Conservation (phyloP, 345 rosid species). For the Ricinus communis region DNA sequence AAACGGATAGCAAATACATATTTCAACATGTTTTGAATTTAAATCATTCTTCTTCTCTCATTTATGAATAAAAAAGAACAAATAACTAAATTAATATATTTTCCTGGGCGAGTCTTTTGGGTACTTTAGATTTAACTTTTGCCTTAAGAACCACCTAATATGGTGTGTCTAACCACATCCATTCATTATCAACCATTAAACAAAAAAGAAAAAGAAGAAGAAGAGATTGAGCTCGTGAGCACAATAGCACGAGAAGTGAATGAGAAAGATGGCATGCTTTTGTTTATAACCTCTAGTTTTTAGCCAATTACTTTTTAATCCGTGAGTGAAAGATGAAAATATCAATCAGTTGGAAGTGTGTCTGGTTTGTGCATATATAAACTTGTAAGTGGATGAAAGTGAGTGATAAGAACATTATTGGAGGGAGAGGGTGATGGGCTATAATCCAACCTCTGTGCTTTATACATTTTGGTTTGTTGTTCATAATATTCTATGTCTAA, state of each 20-base stretch:
- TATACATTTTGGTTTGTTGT: constrained; percentile 1
- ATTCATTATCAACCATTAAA: too few relatives aligned
- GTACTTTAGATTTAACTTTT: too few relatives aligned
- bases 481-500: constrained; percentile 29
- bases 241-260: constrained; percentile 11
- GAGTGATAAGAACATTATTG: neutral
- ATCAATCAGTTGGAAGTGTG: neutral
- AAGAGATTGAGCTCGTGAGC: neutral
- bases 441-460: neutral
- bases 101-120: too few relatives aligned
- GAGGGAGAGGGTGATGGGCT: constrained; percentile 13
- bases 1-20: too few relatives aligned
- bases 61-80: too few relatives aligned
- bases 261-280: neutral
- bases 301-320: too few relatives aligned
- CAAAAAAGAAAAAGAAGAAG: neutral
- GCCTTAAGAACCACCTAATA: too few relatives aligned
- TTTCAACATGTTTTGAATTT: too few relatives aligned
- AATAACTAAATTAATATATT: too few relatives aligned
- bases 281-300: neutral
- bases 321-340: neutral
- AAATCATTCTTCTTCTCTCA: too few relatives aligned
- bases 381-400: neutral
- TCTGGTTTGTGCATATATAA: neutral
- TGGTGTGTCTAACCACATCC: too few relatives aligned